phyloP scores from a whole-genome alignment of 257 asterid genomes.

The Avicennia marina region DNA sequence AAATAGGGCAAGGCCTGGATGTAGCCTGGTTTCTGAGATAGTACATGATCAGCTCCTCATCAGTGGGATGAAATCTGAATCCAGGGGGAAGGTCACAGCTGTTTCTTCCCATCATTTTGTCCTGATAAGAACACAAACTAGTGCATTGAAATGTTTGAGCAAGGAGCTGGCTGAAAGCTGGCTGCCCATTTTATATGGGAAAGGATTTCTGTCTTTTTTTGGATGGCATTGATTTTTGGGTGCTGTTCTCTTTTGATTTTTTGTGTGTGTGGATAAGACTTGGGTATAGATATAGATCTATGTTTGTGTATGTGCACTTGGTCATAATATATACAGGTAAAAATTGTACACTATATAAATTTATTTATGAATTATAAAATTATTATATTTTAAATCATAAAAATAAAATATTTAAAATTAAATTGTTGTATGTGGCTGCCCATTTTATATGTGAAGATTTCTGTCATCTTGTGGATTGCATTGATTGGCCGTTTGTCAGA shows the following conservation, averaged over 20 bases:
- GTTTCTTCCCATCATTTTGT: constrained; percentile 47
- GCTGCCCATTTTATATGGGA: constrained; percentile 1
- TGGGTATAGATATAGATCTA: too few species aligned
- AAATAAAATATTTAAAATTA: too few species aligned
- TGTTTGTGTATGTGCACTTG: too few species aligned
- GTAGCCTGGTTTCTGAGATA: constrained; percentile 71
- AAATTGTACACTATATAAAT: too few species aligned
- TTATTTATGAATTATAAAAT: too few species aligned
- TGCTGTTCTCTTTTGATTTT: background rate
- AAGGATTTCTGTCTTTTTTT: background rate
- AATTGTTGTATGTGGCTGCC: too few species aligned
- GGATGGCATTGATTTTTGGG: background rate
- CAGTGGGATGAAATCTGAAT: constrained; percentile 87
- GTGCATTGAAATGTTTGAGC: constrained; percentile 45
- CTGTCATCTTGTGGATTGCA: constrained; percentile 32
- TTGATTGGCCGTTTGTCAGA: constrained; percentile 33
- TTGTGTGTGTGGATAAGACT: too few species aligned
- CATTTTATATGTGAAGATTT: constrained; percentile 26
- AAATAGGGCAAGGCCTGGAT: constrained; percentile 61
- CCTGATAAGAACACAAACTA: background rate
- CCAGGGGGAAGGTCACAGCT: constrained; percentile 85
- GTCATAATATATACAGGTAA: too few species aligned
- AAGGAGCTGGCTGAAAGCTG: constrained; percentile 30
- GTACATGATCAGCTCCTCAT: constrained; percentile 78
- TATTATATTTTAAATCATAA: too few species aligned